Base-by-base conservation (phyloP, 2,329 filamentous ascomycete species). In the Metarhizium brunneum region DNA sequence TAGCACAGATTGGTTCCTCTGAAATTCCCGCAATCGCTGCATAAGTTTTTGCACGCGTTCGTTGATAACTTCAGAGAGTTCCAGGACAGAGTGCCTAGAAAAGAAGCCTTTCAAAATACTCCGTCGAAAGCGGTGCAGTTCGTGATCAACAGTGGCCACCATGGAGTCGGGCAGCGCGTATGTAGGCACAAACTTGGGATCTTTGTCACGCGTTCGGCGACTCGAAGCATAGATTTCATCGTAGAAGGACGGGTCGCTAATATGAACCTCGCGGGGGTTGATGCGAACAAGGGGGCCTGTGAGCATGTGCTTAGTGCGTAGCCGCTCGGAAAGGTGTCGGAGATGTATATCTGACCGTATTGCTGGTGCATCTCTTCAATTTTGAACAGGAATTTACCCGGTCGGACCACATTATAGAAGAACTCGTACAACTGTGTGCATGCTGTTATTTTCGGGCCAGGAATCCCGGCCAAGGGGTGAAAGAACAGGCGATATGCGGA, bases 221-320 rank as follows among this genome's bases (percentile, higher is more conserved):
- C 52, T 47, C 2, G 45, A 50, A 11, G 58, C 53, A 45, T 64
- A 64, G 8, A 64, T 54, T 16, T 56, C 54, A 32, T 60, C 52
- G 51, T 59, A 61, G 50, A 54, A 65, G 18, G 62, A 50, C 16
- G 64, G 58, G 52, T 68, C 65, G 35, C 54, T 54, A 57, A 66
- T 59, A 42, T 66, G 64, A 14, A 68, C 20, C 45, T 67, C 64
- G 6, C 60, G 56, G 3, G 65, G 64, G 52, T 60, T 68, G 42
- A 68, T 65, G 14, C 65, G 59, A 47, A 68, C 57, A 50, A 68
- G 63, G 2, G 65, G 64, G 29, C 65, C 65, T 66, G 25, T 3
- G 1, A 25, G 25, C 25, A n/a, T 7, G n/a, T 36, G 36, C 20
- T 7, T 20, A 45, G 13, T 45, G 2, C 11, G n/a, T 20, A 45